Base-by-base conservation (phyloP, 345 rosid genomes). In the Anastatica hierochuntica region DNA sequence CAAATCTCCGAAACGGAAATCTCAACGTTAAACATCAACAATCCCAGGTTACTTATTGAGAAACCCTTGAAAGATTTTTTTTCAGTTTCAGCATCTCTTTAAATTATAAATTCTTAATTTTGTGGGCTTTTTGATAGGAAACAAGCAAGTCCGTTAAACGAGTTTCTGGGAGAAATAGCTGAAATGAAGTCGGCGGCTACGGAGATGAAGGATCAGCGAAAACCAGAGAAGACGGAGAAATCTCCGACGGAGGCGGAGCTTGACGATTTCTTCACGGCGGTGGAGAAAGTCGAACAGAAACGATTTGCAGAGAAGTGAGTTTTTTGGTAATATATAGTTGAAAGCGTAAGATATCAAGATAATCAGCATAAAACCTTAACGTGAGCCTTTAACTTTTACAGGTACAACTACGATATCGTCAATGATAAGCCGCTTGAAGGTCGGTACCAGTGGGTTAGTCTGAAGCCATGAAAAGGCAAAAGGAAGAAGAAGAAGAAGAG, bases 391-490 rank as follows among this genome's bases (percentile, higher is more conserved):
- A 20, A 21, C 27, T 1, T 52, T 31, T 57, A 61, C 43, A 84
- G 92, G 80, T 84, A 84, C 78, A 84, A 84, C 31, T 84, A 64
- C 53, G 88, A 84, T 33, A 43, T 81, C 26, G 85, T 42, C 30
- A 84, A 75, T 56, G 92, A 84, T 49, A 62, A 42, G 65, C 88
- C 92, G 27, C 61, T 84, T 15, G 67, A 79, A 35, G 92, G 92
- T 41, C 79, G 79, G 7, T 83, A 80, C 77, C 56, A 78, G 47
- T 83, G 90, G 90, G 43, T 80, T 71, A 68, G 49, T 15, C 53
- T 83, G 30, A 74, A 75, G 55, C 80, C 67, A n/a, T 66, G 51
- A 66, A 36, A n/a, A n/a, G n/a, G n/a, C n/a, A n/a, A n/a, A n/a
- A n/a, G 23, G 2, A 14, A 14, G 4, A 10, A 27, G 34, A 34